Evolutionary conservation across 106 monocot species (phyloP), one percentile per base, ranked within the genome.

Genomic region (Iris macrosiphon): DNA sequence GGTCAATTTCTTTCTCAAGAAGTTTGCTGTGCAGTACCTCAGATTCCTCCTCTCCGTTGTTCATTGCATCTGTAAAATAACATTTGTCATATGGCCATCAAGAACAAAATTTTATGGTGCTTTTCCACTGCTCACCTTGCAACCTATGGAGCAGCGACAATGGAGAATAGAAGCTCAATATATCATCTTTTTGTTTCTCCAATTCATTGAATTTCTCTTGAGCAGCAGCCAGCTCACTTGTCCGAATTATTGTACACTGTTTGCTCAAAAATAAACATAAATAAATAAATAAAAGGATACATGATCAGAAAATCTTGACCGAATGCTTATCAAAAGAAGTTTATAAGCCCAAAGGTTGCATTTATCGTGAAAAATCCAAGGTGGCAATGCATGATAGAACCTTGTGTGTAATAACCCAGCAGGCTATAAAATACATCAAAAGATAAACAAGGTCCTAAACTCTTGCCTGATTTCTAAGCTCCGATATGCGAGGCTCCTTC

Each of bases 171-270:
- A 35, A 46, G n/a, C 62, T 80, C 31, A 73, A 35, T 20, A 71
- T 65, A 24, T 81, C 74, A 45, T 87, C 86, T 68, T 72, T 88
- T 48, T 75, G 67, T 65, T 57, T 79, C 64, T 88, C 81, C 40
- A 88, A 44, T 49, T 88, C 87, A 53, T 67, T 56, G 16, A 88
- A 20, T 43, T 72, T 82, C 68, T 88, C 87, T 61, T 82, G 78
- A 26, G 87, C 87, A 72, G 78, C 77, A 34, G 87, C 87, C 56
- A 88, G 61, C 69, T 88, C 87, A 29, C 78, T 74, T 48, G 86
- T 87, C n/a, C 73, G 72, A 49, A 87, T 87, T 23, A 87, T 77
- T 9, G 57, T 81, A 51, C 81, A 81, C 86, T 87, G 77, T 23
- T 58, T 61, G 30, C 33, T 14, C 21, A 52, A 60, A 43, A n/a